Base-by-base conservation (phyloP, 1,139 yeast species). In the Hyphopichia khmerensis region DNA sequence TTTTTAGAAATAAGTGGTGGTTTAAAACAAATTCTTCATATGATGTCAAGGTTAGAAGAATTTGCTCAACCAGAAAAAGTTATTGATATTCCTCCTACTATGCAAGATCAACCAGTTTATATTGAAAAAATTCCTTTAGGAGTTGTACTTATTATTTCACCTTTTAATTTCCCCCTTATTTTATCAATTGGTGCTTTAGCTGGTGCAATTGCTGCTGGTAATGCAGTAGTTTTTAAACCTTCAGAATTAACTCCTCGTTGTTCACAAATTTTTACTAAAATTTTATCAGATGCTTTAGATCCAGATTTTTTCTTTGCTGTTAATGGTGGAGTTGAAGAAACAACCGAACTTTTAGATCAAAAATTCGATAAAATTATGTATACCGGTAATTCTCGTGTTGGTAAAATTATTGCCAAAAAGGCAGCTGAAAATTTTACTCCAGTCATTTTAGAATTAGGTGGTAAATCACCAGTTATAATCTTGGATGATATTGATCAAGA, bases 371-470 rank as follows among this genome's bases (percentile, higher is more conserved):
- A 87, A 65, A 89, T 91, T 48, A 75, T 91, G 65, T 87, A 87
- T 62, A 91, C 98, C 9, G 98, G 98, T 26, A 83, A 87, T 41
- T 77, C 80, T 18, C 57, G 60, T 14, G 96, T 90, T 19, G 98
- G 96, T 36, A 80, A 77, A 33, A 79, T 88, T 45, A 80, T 91
- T 38, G 87, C 95, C 24, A 70, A 75, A 47, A 87, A 87, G 39
- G 97, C 97, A 0, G 96, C 95, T 7, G 83, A 87, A 63, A 77
- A 80, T 33, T 72, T 91, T 54, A 88, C 96, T 1, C 98, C 98
- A 0, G 77, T 77, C 17, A 66, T 87, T 19, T 73, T 93, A 48
- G 98, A 91, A 65, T 73, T 93, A 39, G 98, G 98, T 40, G 97
- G 97, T 13, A 90, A 90, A 60, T 84, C 93, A 3, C 97, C 97